Percentiles rank a stretch among this genome's conserved stretches.
phyloP scores from a whole-genome alignment of 345 rosid species.

The Atalantia buxifolia region DNA sequence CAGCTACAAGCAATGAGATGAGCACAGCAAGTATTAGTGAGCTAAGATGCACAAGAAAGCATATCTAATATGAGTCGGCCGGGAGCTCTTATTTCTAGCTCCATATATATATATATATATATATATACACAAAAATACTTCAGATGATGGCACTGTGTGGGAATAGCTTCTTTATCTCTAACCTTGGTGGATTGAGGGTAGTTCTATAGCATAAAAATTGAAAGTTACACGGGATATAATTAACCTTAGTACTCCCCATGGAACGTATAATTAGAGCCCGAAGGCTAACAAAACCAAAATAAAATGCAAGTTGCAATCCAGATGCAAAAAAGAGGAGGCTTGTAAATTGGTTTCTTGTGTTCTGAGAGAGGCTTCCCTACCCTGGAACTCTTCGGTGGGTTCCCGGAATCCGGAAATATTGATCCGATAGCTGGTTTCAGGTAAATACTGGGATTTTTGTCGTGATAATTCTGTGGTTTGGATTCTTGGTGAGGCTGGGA shows the following conservation, averaged over 20 bases:
- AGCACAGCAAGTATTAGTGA: not conserved
- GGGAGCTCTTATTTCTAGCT: too few relatives aligned
- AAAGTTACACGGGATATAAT: not conserved
- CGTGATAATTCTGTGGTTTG: not conserved
- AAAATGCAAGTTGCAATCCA: not conserved
- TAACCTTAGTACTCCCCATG: not conserved
- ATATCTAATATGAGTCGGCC: too few relatives aligned
- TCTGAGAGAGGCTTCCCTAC: not conserved
- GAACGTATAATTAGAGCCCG: not conserved
- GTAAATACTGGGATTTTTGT: not conserved
- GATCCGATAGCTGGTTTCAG: not conserved
- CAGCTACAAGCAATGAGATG: not conserved
- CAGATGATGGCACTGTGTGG: too few relatives aligned
- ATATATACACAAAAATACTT: too few relatives aligned
- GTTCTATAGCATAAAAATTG: not conserved
- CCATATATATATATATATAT: too few relatives aligned
- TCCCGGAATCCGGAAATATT: not conserved
- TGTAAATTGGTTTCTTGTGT: not conserved
- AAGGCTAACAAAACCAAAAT: not conserved
- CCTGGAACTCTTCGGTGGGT: slow-evolving; percentile 9
- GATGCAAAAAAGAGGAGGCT: not conserved
- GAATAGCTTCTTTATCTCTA: not conserved
- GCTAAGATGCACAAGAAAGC: too few relatives aligned
- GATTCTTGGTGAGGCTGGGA: not conserved
- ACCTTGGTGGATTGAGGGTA: not conserved